These are phyloP conservation scores for Plasmodium billcollinsi DNA, from an alignment of 169 alveolate genomes.

Conservation along the genomic window DNA sequence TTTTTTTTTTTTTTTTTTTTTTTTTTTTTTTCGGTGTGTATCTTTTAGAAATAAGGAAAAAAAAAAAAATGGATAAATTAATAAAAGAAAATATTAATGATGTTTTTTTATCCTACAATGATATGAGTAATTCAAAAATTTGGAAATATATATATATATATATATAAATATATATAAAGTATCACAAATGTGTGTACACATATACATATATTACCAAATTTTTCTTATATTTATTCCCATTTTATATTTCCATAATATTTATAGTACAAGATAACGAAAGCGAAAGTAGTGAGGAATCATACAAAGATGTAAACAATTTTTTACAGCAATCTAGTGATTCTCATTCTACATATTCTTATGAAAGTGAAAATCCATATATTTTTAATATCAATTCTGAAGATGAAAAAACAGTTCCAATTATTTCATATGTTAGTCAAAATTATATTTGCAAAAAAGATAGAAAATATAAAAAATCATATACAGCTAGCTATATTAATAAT, in stretches of 20 bases:
- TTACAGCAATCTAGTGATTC: constrained; percentile 62
- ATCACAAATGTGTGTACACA: too few species aligned
- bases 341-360: constrained; percentile 35
- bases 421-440: constrained; percentile 29
- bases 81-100: constrained; percentile 37
- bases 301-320: constrained; percentile 52
- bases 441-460: constrained; percentile 33
- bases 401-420: constrained; percentile 24
- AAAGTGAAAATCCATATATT: constrained; percentile 33
- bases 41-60: not conserved
- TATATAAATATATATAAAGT: not conserved
- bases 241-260: constrained; percentile 10
- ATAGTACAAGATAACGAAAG: constrained; percentile 68
- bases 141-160: not conserved
- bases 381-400: constrained; percentile 26
- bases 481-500: constrained; percentile 65
- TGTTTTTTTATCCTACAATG: constrained; percentile 72
- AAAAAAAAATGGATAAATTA: constrained; percentile 21
- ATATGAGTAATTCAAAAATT: constrained; percentile 24
- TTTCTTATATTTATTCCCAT: constrained; percentile 12
- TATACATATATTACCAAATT: not conserved
- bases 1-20: constrained; percentile 15
- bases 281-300: constrained; percentile 50
- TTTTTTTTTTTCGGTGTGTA: not conserved
- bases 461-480: constrained; percentile 34